Base-by-base conservation (phyloP, 2,329 filamentous ascomycete species). In the Catunica adiposa region DNA sequence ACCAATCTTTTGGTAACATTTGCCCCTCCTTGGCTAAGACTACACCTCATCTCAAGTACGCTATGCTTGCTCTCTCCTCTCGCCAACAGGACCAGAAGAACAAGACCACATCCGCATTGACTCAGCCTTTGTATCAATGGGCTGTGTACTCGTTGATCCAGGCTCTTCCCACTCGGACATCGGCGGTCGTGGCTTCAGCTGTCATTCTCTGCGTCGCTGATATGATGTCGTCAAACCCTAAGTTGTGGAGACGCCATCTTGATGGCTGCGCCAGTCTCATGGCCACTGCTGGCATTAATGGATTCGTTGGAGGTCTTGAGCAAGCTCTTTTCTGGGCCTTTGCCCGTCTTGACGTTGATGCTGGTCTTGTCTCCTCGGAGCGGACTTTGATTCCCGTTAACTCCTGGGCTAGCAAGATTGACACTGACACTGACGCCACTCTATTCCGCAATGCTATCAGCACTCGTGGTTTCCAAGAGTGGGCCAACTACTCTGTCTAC, bases 271-370 rank as follows among this genome's bases (percentile, higher is more conserved):
- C 74, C 3, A 71, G 69, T 53, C 63, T 77, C 0, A 71, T 77
- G 59, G 69, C 74, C 59, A 70, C 74, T 0, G 70, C 72, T 2
- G 72, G 70, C 0, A 73, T 76, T 42, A 71, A 75, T 59, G 74
- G 74, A 0, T 74, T 76, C 58, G 70, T 69, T 0, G 73, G 72
- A 0, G 72, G 72, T 2, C 66, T 74, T 2, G 67, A 74, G 15
- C 70, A 76, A 60, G 73, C 74, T 1, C 63, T 77, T 0, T 77
- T 77, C 57, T 77, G 74, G 74, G 75, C 72, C 56, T 77, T 76
- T 63, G 73, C 73, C 0, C 68, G 73, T 6, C 77, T 77, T 73
- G 73, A 76, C 60, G 70, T 76, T 23, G 76, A 72, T 55, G 73
- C 74, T n/a, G 73, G 72, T 0, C 65, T 77, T 4, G 75, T 77